Percentiles rank a stretch among this genome's conserved stretches.
Conservation (phyloP, 208 protist genomes). For the Trypanosoma cruzi region DNA sequence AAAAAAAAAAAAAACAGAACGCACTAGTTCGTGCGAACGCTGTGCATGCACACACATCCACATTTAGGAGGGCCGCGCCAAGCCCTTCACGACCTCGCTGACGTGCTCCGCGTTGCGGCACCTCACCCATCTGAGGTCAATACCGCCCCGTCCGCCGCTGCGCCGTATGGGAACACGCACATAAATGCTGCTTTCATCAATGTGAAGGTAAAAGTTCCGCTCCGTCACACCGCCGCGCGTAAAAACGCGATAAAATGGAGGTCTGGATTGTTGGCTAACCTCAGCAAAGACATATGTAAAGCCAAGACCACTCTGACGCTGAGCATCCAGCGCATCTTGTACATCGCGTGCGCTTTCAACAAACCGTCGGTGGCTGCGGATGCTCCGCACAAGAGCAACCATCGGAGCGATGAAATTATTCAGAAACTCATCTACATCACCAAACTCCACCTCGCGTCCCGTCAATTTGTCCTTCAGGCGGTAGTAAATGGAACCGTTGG, state of each 20-base stretch:
- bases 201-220: slow-evolving; percentile 76
- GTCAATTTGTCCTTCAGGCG: slow-evolving; percentile 56
- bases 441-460: slow-evolving; percentile 48
- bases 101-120: slow-evolving; percentile 83
- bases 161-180: slow-evolving; percentile 55
- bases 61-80: slow-evolving; percentile 35
- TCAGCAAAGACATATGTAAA: slow-evolving; percentile 83
- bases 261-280: slow-evolving; percentile 36
- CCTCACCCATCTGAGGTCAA: slow-evolving; percentile 59
- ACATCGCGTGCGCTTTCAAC: slow-evolving; percentile 59
- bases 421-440: slow-evolving; percentile 83
- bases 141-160: slow-evolving; percentile 21
- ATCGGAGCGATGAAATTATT: slow-evolving; percentile 63
- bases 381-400: slow-evolving; percentile 47
- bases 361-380: slow-evolving; percentile 76
- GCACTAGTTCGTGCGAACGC: too few species aligned
- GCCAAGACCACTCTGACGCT: slow-evolving; percentile 35
- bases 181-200: slow-evolving; percentile 67
- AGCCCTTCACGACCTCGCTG: slow-evolving; percentile 76
- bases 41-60: neutral
- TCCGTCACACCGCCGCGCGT: slow-evolving; percentile 45
- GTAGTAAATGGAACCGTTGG: slow-evolving; percentile 74
- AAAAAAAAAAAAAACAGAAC: too few species aligned
- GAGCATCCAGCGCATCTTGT: slow-evolving; percentile 46
- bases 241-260: slow-evolving; percentile 68